Percentiles rank a stretch among this genome's conserved stretches.
phyloP scores from a whole-genome alignment of 805 yeast genomes.

The Wickerhamomyces kurtzmanii region DNA sequence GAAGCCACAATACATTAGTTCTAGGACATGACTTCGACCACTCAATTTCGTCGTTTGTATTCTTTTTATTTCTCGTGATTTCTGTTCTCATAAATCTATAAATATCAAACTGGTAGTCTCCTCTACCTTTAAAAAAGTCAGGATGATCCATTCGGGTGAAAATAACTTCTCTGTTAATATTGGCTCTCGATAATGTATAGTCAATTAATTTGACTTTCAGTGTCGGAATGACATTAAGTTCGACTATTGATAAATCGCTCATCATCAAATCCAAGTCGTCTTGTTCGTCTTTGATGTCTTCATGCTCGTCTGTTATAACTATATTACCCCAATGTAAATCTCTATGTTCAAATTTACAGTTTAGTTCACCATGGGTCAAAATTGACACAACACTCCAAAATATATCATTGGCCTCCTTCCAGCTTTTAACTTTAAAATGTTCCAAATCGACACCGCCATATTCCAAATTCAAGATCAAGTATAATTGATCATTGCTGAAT shows the following conservation, averaged over 20 bases:
- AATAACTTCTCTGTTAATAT: constrained; percentile 17
- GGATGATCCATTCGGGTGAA: constrained; percentile 58
- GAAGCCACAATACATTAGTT: constrained; percentile 57
- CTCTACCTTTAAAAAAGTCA: constrained; percentile 47
- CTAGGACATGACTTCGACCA: constrained; percentile 37
- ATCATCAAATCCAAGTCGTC: constrained; percentile 2
- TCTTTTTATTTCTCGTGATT: constrained; percentile 3
- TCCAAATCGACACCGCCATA: constrained; percentile 35
- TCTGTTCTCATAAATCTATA: constrained; percentile 45
- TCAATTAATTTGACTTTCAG: constrained; percentile 49
- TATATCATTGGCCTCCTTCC: constrained; percentile 30
- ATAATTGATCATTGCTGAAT: constrained; percentile 18
- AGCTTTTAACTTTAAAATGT: constrained; percentile 26
- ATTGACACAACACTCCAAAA: constrained; percentile 45
- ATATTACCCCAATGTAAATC: constrained; percentile 63
- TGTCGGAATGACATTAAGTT: no score
- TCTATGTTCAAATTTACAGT: constrained; percentile 56
- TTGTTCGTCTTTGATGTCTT: constrained; percentile 2
- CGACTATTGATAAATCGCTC: not conserved
- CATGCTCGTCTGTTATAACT: constrained; percentile 26
- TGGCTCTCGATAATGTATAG: constrained; percentile 44
- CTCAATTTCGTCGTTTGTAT: constrained; percentile 20
- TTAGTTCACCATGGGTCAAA: constrained; percentile 41
- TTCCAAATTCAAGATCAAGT: constrained; percentile 25
- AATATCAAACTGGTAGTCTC: constrained; percentile 53